Conservation (phyloP, 768 basidiomycete species). For the Lentinula raphanica region DNA sequence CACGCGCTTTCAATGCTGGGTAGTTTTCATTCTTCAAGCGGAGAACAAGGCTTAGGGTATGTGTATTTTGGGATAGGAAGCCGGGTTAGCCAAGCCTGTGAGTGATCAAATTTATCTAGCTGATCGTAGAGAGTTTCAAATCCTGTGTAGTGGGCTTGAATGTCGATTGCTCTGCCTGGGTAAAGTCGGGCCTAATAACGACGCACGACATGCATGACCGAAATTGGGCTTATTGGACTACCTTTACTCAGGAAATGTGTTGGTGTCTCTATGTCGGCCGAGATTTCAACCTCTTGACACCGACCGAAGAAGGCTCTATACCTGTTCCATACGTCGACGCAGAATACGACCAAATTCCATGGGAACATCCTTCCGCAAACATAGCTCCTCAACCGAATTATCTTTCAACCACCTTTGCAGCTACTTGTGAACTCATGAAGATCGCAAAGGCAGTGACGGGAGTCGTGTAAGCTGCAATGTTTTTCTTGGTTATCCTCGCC, state of each 20-base stretch:
- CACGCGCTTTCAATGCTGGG: constrained; percentile 16
- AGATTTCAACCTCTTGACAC: constrained; percentile 26
- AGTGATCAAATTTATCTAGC: constrained; percentile 12
- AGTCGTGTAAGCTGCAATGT: constrained; percentile 29
- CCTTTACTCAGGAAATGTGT: constrained; percentile 31
- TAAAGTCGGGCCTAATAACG: constrained; percentile 31
- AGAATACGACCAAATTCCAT: constrained; percentile 27
- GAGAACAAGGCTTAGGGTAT: constrained; percentile 14
- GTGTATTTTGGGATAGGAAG: constrained; percentile 22
- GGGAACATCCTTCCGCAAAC: constrained; percentile 24
- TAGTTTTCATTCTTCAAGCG: constrained; percentile 13
- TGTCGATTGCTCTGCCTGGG: constrained; percentile 33
- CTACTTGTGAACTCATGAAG: constrained; percentile 24
- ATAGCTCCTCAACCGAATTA: constrained; percentile 18
- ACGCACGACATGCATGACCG: constrained; percentile 31
- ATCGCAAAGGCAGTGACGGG: constrained; percentile 28
- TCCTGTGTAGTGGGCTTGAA: constrained; percentile 31
- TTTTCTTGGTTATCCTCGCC: too few relatives aligned
- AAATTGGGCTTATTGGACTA: constrained; percentile 38
- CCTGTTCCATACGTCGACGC: constrained; percentile 30
- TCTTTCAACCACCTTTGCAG: constrained; percentile 23
- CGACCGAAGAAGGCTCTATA: constrained; percentile 15
- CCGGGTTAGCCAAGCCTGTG: constrained; percentile 35
- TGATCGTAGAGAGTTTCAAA: not conserved
- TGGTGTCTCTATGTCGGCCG: constrained; percentile 42